Conservation (phyloP, 2,329 filamentous ascomycete species). For the Fusarium nanum region DNA sequence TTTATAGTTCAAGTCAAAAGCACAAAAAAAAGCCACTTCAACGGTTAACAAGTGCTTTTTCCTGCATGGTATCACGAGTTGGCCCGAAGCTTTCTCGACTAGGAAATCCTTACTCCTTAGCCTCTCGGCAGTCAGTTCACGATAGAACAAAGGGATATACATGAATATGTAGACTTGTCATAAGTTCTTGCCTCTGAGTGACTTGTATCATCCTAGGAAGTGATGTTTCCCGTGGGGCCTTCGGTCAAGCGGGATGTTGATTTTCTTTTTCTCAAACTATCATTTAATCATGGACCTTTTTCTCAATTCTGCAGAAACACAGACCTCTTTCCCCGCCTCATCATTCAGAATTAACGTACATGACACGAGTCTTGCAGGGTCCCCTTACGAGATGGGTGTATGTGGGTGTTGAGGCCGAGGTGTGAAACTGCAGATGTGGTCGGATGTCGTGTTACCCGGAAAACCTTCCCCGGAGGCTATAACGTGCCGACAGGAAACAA, state of each 20-base stretch:
- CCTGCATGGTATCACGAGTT: background rate
- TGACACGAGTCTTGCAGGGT: background rate
- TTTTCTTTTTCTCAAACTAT: background rate
- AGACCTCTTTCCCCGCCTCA: slow-evolving; percentile 2
- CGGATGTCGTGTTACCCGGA: background rate
- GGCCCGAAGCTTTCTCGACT: background rate
- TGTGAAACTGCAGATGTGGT: slow-evolving; percentile 12
- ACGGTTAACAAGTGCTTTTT: background rate
- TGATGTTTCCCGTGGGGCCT: background rate
- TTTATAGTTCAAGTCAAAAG: background rate
- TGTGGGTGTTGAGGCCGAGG: background rate
- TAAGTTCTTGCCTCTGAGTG: background rate
- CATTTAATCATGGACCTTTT: background rate
- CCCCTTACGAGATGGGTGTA: slow-evolving; percentile 1
- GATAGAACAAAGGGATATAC: background rate
- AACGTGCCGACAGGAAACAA: background rate
- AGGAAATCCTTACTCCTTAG: background rate
- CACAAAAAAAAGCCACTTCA: background rate
- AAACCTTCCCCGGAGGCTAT: background rate
- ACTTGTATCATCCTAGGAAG: background rate
- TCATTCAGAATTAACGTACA: background rate
- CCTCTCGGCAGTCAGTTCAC: too few species aligned
- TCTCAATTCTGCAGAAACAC: slow-evolving; percentile 10
- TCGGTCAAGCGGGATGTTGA: background rate
- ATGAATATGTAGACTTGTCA: background rate